phyloP scores from a whole-genome alignment of 2,329 filamentous ascomycete genomes.

The Aspergillus transmontanensis region DNA sequence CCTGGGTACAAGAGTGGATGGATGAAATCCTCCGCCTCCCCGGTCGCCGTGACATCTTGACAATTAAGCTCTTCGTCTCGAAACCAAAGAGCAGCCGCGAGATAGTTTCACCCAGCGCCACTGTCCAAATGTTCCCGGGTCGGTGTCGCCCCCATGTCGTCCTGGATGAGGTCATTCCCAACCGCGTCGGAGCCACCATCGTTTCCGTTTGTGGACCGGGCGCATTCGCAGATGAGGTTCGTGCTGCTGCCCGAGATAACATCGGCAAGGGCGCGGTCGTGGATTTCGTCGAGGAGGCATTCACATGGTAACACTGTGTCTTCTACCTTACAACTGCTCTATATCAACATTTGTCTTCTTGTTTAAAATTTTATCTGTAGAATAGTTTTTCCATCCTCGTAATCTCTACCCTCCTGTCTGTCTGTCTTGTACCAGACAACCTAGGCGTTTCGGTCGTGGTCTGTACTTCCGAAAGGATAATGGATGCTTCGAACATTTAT shows the following conservation, averaged over 20 bases:
- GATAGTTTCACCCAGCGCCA: conserved; percentile 58
- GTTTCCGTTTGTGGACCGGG: conserved; percentile 67
- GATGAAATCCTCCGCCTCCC: conserved; percentile 64
- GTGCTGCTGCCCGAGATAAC: conserved; percentile 55
- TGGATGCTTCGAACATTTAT: background rate
- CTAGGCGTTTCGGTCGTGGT: background rate
- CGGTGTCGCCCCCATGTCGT: conserved; percentile 59
- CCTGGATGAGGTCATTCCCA: conserved; percentile 58
- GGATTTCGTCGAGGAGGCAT: conserved; percentile 67
- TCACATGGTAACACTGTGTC: conserved; percentile 56
- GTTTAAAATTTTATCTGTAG: conserved; percentile 1
- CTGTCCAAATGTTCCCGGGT: conserved; percentile 64
- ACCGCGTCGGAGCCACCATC: conserved; percentile 60
- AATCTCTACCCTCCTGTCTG: conserved; percentile 1
- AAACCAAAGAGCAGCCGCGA: conserved; percentile 59
- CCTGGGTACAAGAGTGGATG: conserved; percentile 69
- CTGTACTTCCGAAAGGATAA: background rate
- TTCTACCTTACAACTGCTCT: background rate
- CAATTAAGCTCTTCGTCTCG: conserved; percentile 65
- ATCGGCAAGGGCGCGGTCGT: conserved; percentile 56
- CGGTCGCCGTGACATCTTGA: conserved; percentile 59
- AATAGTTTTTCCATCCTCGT: background rate
- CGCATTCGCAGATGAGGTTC: conserved; percentile 63
- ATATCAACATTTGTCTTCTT: conserved; percentile 1
- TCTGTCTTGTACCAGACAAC: background rate